Percentiles rank a stretch among this genome's conserved stretches.
Conservation (phyloP, 1,284 basidiomycete genomes). For the Cryptococcus neoformans region DNA sequence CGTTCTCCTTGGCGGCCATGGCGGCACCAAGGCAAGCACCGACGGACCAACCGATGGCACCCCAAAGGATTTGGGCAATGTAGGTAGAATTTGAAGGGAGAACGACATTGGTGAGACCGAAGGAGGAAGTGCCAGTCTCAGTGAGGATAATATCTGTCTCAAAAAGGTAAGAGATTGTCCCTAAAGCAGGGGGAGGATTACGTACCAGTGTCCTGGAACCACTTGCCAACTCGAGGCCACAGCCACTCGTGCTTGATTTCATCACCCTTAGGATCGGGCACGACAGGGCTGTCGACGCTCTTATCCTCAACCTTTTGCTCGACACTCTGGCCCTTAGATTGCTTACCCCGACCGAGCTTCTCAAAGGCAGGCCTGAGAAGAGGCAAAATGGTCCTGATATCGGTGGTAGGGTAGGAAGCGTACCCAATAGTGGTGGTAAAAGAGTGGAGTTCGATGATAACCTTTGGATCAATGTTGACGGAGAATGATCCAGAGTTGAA, state of each 20-base stretch:
- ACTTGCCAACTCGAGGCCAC: conserved; percentile 78
- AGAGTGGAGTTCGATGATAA: conserved; percentile 71
- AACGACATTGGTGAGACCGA: conserved; percentile 72
- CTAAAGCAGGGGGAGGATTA: not conserved
- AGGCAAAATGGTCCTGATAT: conserved; percentile 52
- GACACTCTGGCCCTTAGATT: conserved; percentile 22
- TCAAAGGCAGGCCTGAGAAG: conserved; percentile 44
- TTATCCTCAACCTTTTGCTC: conserved; percentile 33
- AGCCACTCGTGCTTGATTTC: conserved; percentile 71
- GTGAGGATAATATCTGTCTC: conserved; percentile 67
- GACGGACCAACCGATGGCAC: conserved; percentile 52
- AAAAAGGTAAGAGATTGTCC: not conserved
- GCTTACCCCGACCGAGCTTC: conserved; percentile 24
- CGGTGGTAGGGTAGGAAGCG: conserved; percentile 52
- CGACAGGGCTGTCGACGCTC: conserved; percentile 23
- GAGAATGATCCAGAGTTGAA: conserved; percentile 60
- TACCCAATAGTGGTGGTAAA: conserved; percentile 64
- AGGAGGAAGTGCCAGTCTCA: conserved; percentile 67
- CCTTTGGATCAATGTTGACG: conserved; percentile 57
- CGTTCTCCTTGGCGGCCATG: conserved; percentile 68
- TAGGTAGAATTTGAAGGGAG: conserved; percentile 66
- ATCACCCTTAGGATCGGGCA: conserved; percentile 27
- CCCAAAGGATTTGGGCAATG: conserved; percentile 61
- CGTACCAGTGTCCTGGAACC: conserved; percentile 65
- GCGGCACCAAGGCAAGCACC: conserved; percentile 53